Evolutionary conservation across 306 rosid species (phyloP), one percentile per base, ranked within the genome.

Genomic region (Castanospermum australe): DNA sequence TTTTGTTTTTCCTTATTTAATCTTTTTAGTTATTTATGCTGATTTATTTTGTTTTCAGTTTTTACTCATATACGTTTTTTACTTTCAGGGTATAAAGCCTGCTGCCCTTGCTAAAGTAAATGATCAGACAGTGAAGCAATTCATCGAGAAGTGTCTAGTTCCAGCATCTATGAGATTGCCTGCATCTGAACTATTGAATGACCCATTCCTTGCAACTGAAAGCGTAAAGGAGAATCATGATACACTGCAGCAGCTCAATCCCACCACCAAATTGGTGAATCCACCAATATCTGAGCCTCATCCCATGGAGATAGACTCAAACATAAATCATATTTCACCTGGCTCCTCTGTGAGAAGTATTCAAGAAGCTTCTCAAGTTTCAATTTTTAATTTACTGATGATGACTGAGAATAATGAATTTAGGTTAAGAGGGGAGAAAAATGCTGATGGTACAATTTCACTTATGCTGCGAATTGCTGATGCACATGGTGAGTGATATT

Each of bases 61-160:
- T 39, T 57, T 32, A 20, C 22, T 62, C 62, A 62, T 17, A 50
- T 14, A 7, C 14, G 6, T 76, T 54, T 39, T 70, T 67, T 64
- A 44, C 52, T 86, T 84, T 63, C 77, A 95, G 99, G 99, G 98
- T 51, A 76, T 90, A 79, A 93, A 84, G 85, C 99, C 99, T 24
- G 90, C 96, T 71, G 81, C 98, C 41, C 98, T 95, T 20, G 52
- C 74, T 24, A 91, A 87, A 84, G 98, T 95, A 79, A 78, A 12
- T 61, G 91, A 93, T 72, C 91, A 87, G 4, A 77, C 89, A 83
- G 85, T 90, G 48, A 95, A 86, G 87, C 90, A 83, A 78, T 93
- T 95, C 82, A 95, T 95, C 21, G 98, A 91, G 83, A 95, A 87
- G 83, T 95, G 99, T 85, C 74, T 95, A 54, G 97, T 79, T 86